Conservation (phyloP, 192 early-diverging fungal species). For the Podila epicladia region DNA sequence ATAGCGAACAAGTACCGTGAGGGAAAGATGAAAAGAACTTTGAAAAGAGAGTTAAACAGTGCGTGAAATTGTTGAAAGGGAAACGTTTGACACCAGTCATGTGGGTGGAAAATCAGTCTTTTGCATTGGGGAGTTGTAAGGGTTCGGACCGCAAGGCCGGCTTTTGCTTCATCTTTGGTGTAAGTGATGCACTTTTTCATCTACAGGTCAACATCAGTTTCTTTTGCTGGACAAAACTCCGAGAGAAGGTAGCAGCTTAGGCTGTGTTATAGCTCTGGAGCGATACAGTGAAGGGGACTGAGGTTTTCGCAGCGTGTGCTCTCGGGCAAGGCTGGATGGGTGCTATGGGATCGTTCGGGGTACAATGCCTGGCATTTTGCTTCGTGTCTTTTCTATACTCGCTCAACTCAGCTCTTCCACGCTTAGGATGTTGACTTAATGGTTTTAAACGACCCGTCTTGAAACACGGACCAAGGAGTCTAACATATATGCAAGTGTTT, state of each 20-base stretch:
- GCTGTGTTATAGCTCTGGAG: conserved; percentile 67
- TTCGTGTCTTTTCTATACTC: conserved; percentile 36
- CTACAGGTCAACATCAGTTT: conserved; percentile 68
- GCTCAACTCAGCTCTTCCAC: conserved; percentile 45
- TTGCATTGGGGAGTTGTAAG: conserved; percentile 11
- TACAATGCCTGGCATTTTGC: conserved; percentile 52
- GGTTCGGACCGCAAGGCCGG: conserved; percentile 40
- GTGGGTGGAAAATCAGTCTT: conserved; percentile 57
- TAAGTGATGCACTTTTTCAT: conserved; percentile 59
- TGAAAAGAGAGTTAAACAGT: conserved; percentile 86
- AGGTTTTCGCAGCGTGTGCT: conserved; percentile 62
- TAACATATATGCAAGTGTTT: conserved; percentile 82
- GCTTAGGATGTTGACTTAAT: conserved; percentile 71
- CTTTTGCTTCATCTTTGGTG: conserved; percentile 39
- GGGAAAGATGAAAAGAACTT: conserved; percentile 88
- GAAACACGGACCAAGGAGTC: conserved; percentile 89
- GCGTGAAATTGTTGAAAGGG: conserved; percentile 87
- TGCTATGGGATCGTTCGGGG: conserved; percentile 45
- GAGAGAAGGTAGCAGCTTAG: conserved; percentile 59
- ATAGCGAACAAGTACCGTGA: conserved; percentile 91
- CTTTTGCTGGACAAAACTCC: conserved; percentile 59
- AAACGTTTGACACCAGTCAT: conserved; percentile 72
- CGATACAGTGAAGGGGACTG: conserved; percentile 64
- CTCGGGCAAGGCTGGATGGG: conserved; percentile 46
- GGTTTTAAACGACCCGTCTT: conserved; percentile 79